These are phyloP conservation scores for Cryomyces minteri DNA, from an alignment of 495 filamentous ascomycete genomes.

Conservation along the genomic window DNA sequence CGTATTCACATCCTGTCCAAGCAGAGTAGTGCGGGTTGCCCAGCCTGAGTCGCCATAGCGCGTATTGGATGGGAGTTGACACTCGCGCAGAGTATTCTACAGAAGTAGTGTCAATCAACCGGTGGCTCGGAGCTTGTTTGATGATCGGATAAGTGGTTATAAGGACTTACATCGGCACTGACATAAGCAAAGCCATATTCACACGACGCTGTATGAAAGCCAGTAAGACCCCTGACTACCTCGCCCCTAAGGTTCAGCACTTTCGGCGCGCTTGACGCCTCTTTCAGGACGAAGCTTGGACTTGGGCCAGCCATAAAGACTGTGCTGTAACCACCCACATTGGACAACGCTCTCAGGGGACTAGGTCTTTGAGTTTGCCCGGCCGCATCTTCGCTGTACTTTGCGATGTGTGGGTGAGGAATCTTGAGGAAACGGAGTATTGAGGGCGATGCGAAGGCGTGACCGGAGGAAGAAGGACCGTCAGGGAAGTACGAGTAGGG, in stretches of 20 bases:
- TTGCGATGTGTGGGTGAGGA: slow-evolving; percentile 38
- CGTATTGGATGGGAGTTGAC: slow-evolving; percentile 41
- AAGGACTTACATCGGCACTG: slow-evolving; percentile 30
- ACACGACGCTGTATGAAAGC: slow-evolving; percentile 55
- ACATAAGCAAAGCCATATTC: slow-evolving; percentile 68
- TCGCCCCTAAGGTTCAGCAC: slow-evolving; percentile 49
- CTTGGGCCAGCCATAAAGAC: slow-evolving; percentile 67
- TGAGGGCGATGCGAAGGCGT: background rate
- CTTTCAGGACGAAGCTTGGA: slow-evolving; percentile 63
- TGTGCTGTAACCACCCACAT: slow-evolving; percentile 55
- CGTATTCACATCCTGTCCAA: slow-evolving; percentile 53
- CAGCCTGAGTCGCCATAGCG: slow-evolving; percentile 53
- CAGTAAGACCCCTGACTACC: slow-evolving; percentile 44
- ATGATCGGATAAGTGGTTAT: too few species aligned
- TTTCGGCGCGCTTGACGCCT: slow-evolving; percentile 52
- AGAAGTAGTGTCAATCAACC: slow-evolving; percentile 9
- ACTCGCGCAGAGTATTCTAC: slow-evolving; percentile 44
- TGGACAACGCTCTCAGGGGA: slow-evolving; percentile 40
- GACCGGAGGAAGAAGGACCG: slow-evolving; percentile 3
- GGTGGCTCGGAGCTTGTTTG: background rate
- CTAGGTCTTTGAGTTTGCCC: slow-evolving; percentile 20
- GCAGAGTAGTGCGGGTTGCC: slow-evolving; percentile 43
- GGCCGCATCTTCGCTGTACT: slow-evolving; percentile 26
- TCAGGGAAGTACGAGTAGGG: slow-evolving; percentile 37
- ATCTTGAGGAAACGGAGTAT: slow-evolving; percentile 58